Conservation (phyloP, 805 yeast species). For the Ogataea ganodermae region DNA sequence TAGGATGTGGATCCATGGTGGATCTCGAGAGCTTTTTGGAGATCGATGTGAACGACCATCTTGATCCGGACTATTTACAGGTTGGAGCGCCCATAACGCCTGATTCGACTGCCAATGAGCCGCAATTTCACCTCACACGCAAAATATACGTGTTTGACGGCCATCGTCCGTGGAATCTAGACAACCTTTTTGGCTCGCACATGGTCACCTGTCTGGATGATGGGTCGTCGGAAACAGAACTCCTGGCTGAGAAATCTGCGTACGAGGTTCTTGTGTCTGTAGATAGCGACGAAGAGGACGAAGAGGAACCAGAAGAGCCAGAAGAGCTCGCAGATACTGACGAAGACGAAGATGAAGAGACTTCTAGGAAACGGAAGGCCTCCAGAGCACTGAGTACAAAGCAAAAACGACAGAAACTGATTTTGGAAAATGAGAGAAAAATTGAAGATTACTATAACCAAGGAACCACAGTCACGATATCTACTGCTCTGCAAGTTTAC, state of each 20-base stretch:
- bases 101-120: conserved; percentile 29
- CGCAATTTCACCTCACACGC: conserved; percentile 44
- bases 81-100: conserved; percentile 25
- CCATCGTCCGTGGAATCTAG: conserved; percentile 95
- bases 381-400: conserved; percentile 27
- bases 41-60: conserved; percentile 55
- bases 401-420: conserved; percentile 43
- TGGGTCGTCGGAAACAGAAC: conserved; percentile 65
- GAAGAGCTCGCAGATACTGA: conserved; percentile 36
- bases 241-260: conserved; percentile 60
- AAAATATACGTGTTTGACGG: conserved; percentile 85
- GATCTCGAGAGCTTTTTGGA: conserved; percentile 78
- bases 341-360: conserved; percentile 32
- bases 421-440: conserved; percentile 50
- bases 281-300: conserved; percentile 39
- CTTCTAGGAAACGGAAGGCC: conserved; percentile 27
- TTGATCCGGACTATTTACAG: conserved; percentile 37
- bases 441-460: conserved; percentile 79
- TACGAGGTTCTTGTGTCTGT: conserved; percentile 52
- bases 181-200: conserved; percentile 83
- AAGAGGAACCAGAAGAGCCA: conserved; percentile 34
- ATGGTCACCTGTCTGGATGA: conserved; percentile 84
- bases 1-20: conserved; percentile 94
- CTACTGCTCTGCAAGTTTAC: conserved; percentile 78
- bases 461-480: conserved; percentile 76